Percentiles rank a stretch among this genome's conserved stretches.
These are phyloP conservation scores for Auriscalpium vulgare DNA, from an alignment of 768 basidiomycete genomes.

Conservation along the genomic window DNA sequence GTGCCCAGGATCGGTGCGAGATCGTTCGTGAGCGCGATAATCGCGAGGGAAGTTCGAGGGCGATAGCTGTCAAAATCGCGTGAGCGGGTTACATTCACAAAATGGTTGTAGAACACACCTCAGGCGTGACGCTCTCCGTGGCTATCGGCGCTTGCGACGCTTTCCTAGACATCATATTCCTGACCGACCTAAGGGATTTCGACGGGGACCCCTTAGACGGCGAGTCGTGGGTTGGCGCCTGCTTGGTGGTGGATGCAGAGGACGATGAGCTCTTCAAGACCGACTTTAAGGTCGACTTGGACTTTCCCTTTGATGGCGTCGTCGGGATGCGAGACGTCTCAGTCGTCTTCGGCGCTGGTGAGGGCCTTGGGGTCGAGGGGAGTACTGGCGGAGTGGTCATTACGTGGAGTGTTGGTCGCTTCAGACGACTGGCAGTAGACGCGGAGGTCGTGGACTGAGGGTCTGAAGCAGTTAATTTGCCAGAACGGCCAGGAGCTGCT, in stretches of 20 bases:
- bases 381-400: not conserved
- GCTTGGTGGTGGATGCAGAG: not conserved
- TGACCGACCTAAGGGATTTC: constrained; percentile 10
- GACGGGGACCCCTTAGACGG: constrained; percentile 12
- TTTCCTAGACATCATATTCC: constrained; percentile 11
- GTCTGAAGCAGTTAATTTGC: not conserved
- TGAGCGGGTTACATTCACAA: not conserved
- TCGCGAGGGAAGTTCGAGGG: not conserved
- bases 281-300: constrained; percentile 10
- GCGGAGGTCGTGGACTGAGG: not conserved
- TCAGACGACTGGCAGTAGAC: constrained; percentile 6
- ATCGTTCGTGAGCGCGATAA: constrained; percentile 8
- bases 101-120: not conserved
- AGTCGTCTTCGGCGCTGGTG: not conserved
- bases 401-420: not conserved
- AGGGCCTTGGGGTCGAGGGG: not conserved
- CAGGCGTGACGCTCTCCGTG: not conserved
- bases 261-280: constrained; percentile 9
- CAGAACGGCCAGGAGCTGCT: not conserved
- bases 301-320: not conserved
- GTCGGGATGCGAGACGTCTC: constrained; percentile 9
- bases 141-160: constrained; percentile 3
- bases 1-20: constrained; percentile 14
- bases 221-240: constrained; percentile 1
- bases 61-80: not conserved